phyloP scores from a whole-genome alignment of 352 stramenopile species.

The Globisporangium orthogonon region DNA sequence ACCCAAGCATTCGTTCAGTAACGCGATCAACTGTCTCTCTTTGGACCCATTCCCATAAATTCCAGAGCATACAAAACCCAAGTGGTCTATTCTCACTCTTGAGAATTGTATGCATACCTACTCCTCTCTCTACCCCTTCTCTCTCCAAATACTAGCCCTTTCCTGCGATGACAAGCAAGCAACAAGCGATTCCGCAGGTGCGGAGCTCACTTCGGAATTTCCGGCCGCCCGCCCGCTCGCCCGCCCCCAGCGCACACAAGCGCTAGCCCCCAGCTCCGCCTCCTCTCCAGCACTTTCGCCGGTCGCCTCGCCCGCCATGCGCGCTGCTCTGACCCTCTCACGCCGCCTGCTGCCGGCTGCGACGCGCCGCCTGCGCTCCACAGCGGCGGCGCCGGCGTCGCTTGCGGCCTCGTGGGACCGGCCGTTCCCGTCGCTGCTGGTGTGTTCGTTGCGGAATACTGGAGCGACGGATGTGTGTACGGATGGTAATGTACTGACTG shows the following conservation, averaged over 20 bases:
- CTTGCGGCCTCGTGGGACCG: conserved; percentile 66
- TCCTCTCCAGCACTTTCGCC: not conserved
- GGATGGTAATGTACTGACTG: not conserved
- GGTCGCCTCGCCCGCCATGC: conserved; percentile 16
- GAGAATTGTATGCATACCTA: too few relatives aligned
- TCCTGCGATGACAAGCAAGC: not conserved
- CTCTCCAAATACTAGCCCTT: not conserved
- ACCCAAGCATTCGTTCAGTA: conserved; percentile 22
- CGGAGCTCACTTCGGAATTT: not conserved
- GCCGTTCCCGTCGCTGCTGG: conserved; percentile 73
- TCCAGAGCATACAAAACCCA: not conserved
- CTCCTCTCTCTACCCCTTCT: too few relatives aligned
- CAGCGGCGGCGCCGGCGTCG: conserved; percentile 43
- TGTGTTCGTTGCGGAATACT: conserved; percentile 18
- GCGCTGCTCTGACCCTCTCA: conserved; percentile 21
- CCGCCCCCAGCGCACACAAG: conserved; percentile 1
- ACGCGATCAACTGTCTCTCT: conserved; percentile 25
- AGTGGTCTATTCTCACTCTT: not conserved
- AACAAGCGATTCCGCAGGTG: not conserved
- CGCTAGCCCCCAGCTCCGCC: not conserved
- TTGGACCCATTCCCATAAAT: not conserved
- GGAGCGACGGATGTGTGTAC: not conserved
- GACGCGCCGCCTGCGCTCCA: conserved; percentile 19
- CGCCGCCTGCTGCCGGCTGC: conserved; percentile 13
- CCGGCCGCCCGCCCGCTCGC: not conserved